phyloP scores from a whole-genome alignment of 371 early-diverging fungal species.

The Nematocida homosporus region DNA sequence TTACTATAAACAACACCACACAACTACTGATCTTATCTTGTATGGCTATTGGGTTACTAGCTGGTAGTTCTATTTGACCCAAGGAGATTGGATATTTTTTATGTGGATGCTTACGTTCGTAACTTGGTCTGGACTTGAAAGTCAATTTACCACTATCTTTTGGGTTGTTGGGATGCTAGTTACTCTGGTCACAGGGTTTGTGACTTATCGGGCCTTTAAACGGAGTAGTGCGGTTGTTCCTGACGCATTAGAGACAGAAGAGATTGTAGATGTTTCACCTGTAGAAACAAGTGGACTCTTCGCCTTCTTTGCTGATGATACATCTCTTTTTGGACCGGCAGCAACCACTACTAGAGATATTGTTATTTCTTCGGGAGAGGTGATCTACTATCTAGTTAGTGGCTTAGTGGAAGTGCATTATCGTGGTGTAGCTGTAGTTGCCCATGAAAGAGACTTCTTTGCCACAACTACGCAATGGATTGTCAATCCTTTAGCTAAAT shows the following conservation, averaged over 20 bases:
- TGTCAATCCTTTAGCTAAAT: not conserved
- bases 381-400: conserved; percentile 32
- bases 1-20: too few species aligned
- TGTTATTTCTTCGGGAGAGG: conserved; percentile 3
- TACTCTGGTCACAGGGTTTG: not conserved
- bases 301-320: conserved; percentile 14
- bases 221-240: not conserved
- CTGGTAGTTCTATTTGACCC: too few species aligned
- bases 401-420: conserved; percentile 26
- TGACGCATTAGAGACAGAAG: not conserved
- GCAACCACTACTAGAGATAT: conserved; percentile 22
- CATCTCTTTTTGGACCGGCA: not conserved
- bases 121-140: not conserved
- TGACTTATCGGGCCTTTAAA: conserved; percentile 5
- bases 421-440: not conserved
- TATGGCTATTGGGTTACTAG: too few species aligned
- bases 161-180: not conserved
- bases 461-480: conserved; percentile 3
- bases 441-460: conserved; percentile 6
- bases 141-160: not conserved
- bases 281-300: conserved; percentile 5
- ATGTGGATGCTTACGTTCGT: not conserved
- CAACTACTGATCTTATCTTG: too few species aligned
- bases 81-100: conserved; percentile 25
- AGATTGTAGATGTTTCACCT: not conserved